Conservation (phyloP, 129 eudicot species). For the Silybum marianum region DNA sequence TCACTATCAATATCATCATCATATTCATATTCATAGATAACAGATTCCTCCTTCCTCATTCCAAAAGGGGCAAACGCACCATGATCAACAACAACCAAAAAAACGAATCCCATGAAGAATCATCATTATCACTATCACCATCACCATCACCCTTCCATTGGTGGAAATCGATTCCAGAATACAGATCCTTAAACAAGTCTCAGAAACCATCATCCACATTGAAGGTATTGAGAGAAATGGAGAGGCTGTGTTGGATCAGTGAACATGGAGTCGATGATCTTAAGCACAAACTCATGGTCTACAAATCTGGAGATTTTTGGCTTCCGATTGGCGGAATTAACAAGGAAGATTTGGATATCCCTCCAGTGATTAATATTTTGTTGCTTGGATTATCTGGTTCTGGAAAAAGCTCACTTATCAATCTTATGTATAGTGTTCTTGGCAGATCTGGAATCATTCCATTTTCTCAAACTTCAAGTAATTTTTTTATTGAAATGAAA, state of each 20-base stretch:
- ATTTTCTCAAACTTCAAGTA: constrained; percentile 78
- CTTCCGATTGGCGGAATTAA: constrained; percentile 75
- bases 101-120: background rate
- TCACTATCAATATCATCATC: too few species aligned
- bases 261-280: constrained; percentile 65
- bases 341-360: constrained; percentile 63
- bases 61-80: background rate
- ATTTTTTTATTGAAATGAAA: too few species aligned
- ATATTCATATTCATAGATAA: too few species aligned
- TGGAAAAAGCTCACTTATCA: constrained; percentile 77
- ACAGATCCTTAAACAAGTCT: constrained; percentile 26
- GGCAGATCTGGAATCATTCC: constrained; percentile 82
- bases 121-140: constrained; percentile 8
- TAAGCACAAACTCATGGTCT: constrained; percentile 63
- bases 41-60: background rate
- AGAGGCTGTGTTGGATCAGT: constrained; percentile 55
- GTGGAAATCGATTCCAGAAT: constrained; percentile 56
- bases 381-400: constrained; percentile 53
- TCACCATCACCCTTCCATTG: constrained; percentile 28
- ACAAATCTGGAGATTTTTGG: constrained; percentile 78
- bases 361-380: constrained; percentile 49
- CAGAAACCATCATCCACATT: constrained; percentile 40
- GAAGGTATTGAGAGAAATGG: constrained; percentile 68
- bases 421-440: constrained; percentile 75
- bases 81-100: too few species aligned